Percentiles rank a stretch among this genome's conserved stretches.
These are phyloP conservation scores for Pistacia atlantica DNA, from an alignment of 345 rosid genomes.

Conservation along the genomic window DNA sequence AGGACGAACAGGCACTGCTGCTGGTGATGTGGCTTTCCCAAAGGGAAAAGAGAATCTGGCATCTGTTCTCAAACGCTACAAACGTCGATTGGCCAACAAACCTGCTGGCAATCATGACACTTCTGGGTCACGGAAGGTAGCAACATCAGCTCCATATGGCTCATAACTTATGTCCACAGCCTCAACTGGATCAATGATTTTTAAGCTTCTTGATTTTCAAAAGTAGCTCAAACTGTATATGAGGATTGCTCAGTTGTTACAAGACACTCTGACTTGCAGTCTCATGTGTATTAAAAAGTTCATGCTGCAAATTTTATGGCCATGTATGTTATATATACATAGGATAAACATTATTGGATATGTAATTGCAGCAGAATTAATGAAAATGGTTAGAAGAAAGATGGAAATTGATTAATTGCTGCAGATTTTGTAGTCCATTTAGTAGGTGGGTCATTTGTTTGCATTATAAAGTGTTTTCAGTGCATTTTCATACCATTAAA, in stretches of 20 bases:
- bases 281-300: slow-evolving; percentile 27
- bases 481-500: too few relatives aligned
- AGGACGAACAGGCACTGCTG: slow-evolving; percentile 91
- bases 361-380: slow-evolving; percentile 36
- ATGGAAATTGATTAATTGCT: background rate
- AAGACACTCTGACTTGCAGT: background rate
- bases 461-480: background rate
- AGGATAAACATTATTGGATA: slow-evolving; percentile 30
- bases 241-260: slow-evolving; percentile 5
- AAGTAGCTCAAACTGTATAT: slow-evolving; percentile 23
- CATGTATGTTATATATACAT: slow-evolving; percentile 35
- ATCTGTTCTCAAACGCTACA: slow-evolving; percentile 97
- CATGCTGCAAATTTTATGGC: slow-evolving; percentile 32
- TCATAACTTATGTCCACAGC: slow-evolving; percentile 14
- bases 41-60: slow-evolving; percentile 94
- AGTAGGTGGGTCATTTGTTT: too few relatives aligned
- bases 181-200: slow-evolving; percentile 12
- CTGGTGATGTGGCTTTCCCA: slow-evolving; percentile 97
- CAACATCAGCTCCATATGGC: slow-evolving; percentile 26
- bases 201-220: slow-evolving; percentile 37
- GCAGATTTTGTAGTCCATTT: background rate
- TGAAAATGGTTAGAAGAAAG: slow-evolving; percentile 31
- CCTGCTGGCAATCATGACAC: slow-evolving; percentile 38
- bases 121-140: slow-evolving; percentile 46
- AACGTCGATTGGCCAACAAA: slow-evolving; percentile 73